phyloP scores from a whole-genome alignment of 345 rosid genomes.

The Syzygium oleosum region DNA sequence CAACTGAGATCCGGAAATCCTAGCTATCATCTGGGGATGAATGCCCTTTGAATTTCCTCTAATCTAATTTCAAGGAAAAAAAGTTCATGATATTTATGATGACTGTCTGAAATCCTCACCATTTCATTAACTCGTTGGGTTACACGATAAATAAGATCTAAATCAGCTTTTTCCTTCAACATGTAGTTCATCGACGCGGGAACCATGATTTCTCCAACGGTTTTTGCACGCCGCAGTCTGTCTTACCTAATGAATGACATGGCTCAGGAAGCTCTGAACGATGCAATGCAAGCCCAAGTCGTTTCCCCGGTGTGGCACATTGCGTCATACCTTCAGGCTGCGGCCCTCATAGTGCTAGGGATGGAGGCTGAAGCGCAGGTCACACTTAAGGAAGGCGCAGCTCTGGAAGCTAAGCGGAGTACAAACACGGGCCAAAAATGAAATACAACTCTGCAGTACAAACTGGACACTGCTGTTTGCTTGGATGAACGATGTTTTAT shows the following conservation, averaged over 20 bases:
- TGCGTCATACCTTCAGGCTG: constrained; percentile 84
- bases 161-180: not conserved
- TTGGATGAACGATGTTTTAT: not conserved
- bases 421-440: constrained; percentile 9
- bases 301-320: constrained; percentile 79
- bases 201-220: constrained; percentile 84
- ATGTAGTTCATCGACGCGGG: constrained; percentile 78
- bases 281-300: constrained; percentile 87
- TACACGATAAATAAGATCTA: not conserved
- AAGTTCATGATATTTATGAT: not conserved
- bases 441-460: not conserved
- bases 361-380: constrained; percentile 66
- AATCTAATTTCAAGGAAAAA: not conserved
- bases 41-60: not conserved
- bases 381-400: constrained; percentile 66
- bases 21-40: not conserved
- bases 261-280: constrained; percentile 73
- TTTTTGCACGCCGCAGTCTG: constrained; percentile 74
- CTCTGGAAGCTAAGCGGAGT: constrained; percentile 50
- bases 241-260: constrained; percentile 65
- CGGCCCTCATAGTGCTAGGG: constrained; percentile 53
- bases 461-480: not conserved
- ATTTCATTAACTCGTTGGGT: not conserved
- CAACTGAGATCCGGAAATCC: not conserved
- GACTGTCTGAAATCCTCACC: not conserved